phyloP scores from a whole-genome alignment of 352 stramenopile genomes.

The Aphanomyces euteiches region DNA sequence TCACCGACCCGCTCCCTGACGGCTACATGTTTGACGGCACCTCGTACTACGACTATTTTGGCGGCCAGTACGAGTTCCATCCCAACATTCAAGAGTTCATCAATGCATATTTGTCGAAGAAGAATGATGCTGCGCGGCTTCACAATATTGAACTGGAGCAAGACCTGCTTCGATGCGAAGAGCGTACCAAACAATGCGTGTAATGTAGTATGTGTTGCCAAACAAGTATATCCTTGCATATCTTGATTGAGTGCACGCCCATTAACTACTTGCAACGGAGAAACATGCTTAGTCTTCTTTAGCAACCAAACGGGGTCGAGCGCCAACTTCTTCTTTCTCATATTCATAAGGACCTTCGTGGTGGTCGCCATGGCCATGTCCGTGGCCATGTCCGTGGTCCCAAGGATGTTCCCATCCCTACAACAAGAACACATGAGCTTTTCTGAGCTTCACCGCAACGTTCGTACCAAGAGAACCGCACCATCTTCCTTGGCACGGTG shows the following conservation, averaged over 20 bases:
- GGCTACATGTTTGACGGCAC: slow-evolving; percentile 68
- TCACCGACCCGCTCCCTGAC: slow-evolving; percentile 65
- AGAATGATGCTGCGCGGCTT: slow-evolving; percentile 44
- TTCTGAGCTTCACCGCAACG: neutral
- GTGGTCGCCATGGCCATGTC: slow-evolving; percentile 45
- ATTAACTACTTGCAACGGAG: neutral
- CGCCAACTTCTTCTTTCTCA: slow-evolving; percentile 63
- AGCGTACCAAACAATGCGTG: slow-evolving; percentile 11
- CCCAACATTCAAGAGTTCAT: slow-evolving; percentile 65
- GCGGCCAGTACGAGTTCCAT: slow-evolving; percentile 68
- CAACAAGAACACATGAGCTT: slow-evolving; percentile 7
- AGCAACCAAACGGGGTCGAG: slow-evolving; percentile 51
- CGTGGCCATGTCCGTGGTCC: slow-evolving; percentile 51
- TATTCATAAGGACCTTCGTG: slow-evolving; percentile 59
- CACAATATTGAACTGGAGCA: slow-evolving; percentile 45
- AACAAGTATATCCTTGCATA: neutral
- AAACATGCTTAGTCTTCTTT: slow-evolving; percentile 37
- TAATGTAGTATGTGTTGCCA: neutral
- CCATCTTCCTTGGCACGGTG: slow-evolving; percentile 86
- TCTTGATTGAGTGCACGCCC: neutral
- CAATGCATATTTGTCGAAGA: slow-evolving; percentile 47
- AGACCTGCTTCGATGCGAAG: slow-evolving; percentile 15
- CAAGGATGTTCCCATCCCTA: slow-evolving; percentile 84
- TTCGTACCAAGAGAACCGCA: slow-evolving; percentile 60
- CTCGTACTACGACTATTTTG: slow-evolving; percentile 71